Evolutionary conservation across 805 yeast genomes (phyloP), one percentile per base, ranked within the genome.

Genomic region (Starmerella floris): DNA sequence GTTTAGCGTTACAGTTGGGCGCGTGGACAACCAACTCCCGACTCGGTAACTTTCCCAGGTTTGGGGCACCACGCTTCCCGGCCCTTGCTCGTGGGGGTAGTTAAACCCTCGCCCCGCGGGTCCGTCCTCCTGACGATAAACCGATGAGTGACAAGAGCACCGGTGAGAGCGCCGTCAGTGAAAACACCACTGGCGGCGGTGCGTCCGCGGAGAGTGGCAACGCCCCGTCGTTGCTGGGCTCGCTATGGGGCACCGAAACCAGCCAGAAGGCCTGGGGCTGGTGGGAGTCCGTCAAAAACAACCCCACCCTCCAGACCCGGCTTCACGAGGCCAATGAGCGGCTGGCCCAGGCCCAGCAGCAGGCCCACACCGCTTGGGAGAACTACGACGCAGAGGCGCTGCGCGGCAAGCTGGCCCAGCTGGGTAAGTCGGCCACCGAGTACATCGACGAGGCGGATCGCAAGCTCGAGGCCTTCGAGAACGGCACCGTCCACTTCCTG

Each of bases 381-480:
- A 33, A 37, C 17, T 49, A 44, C 31, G 51, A 49, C 40, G 16
- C 25, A 13, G 52, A 39, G 44, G 38, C 31, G 28, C 30, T 52
- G 37, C 51, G 62, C 26, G 49, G 54, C 23, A 54, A 55, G 59
- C 52, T 65, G 33, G 44, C 49, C n/a, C 55, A 55, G 30, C 50
- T 55, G 47, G 61, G 57, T 49, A 55, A 46, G 36, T 61, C 66
- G 48, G 77, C 85, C 6, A 83, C 80, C 51, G 69, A 68, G 36
- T 74, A 72, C 40, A 64, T 85, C 39, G 87, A 83, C 48, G 71
- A 73, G 6, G 67, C 87, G 46, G 96, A 85, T 58, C 63, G 72
- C 49, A 78, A 76, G 51, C 65, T 87, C 36, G 94, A 82, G 51
- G 66, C 67, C 41, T 76, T 83, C 6, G 95, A 87, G 57, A 72